These are phyloP conservation scores for Murraya koenigii DNA, from an alignment of 345 rosid species.

Conservation along the genomic window DNA sequence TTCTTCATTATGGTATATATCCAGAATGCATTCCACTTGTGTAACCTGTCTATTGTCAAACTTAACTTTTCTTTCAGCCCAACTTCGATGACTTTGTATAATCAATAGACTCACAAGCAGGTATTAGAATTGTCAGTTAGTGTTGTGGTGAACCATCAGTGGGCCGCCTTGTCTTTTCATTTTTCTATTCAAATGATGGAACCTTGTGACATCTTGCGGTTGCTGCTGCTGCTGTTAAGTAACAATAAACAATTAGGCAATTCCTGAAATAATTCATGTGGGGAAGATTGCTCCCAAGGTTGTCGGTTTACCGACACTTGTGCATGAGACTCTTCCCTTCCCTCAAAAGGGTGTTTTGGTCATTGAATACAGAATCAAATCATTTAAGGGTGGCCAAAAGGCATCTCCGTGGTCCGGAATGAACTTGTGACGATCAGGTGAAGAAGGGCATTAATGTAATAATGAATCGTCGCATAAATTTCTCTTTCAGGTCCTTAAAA, in stretches of 20 bases:
- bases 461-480: background rate
- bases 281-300: constrained; percentile 25
- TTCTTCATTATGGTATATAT: background rate
- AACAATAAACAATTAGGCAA: background rate
- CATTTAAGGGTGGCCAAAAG: background rate
- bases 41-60: background rate
- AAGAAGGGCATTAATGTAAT: background rate
- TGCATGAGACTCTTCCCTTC: background rate
- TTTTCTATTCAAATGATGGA: constrained; percentile 7
- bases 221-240: constrained; percentile 23
- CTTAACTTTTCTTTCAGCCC: constrained; percentile 2
- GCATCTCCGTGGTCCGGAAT: constrained; percentile 19
- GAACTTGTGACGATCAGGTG: background rate
- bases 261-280: constrained; percentile 21
- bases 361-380: constrained; percentile 4
- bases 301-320: constrained; percentile 35
- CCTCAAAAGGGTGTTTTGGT: constrained; percentile 3
- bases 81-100: background rate
- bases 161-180: constrained; percentile 27
- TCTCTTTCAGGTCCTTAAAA: background rate
- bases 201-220: constrained; percentile 15
- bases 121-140: constrained; percentile 13
- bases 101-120: background rate
- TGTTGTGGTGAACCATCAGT: constrained; percentile 17
- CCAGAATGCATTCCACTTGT: background rate